These are phyloP conservation scores for Cordyceps sp. DNA, from an alignment of 2,329 filamentous ascomycete species.

Conservation along the genomic window DNA sequence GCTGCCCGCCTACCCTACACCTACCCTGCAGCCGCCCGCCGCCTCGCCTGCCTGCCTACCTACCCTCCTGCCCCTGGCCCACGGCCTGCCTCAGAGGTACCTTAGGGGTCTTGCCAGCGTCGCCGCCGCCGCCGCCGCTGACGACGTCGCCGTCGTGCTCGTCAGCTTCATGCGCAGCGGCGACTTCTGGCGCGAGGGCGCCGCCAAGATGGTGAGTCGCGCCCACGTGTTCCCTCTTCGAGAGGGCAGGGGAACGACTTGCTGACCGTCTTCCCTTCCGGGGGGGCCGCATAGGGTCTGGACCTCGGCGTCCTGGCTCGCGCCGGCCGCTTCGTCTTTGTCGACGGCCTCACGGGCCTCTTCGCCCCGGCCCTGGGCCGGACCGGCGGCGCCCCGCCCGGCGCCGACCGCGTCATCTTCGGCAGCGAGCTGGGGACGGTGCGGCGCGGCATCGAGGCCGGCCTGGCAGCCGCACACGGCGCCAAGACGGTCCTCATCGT, in stretches of 20 bases:
- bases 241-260: not conserved
- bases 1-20: too few species aligned
- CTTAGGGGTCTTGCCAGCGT: too few species aligned
- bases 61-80: too few species aligned
- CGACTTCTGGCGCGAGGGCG: conserved; percentile 62
- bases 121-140: too few species aligned
- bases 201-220: conserved; percentile 41
- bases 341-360: conserved; percentile 55
- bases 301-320: conserved; percentile 46
- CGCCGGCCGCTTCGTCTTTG: conserved; percentile 48
- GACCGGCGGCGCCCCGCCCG: not conserved
- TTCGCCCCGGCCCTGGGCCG: conserved; percentile 17
- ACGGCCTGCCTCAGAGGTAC: too few species aligned
- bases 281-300: conserved; percentile 52
- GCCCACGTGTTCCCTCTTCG: not conserved
- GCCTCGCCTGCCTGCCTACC: too few species aligned
- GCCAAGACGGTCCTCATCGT: conserved; percentile 39
- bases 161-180: conserved; percentile 71
- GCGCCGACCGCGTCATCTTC: conserved; percentile 8
- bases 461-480: conserved; percentile 15
- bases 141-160: conserved; percentile 46
- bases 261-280: too few species aligned
- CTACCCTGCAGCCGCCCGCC: too few species aligned
- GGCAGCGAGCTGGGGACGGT: conserved; percentile 18
- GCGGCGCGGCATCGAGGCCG: conserved; percentile 19